Percentiles rank a stretch among this genome's conserved stretches.
These are phyloP conservation scores for Rhizopus sp. DNA, from an alignment of 371 early-diverging fungal genomes.

Conservation along the genomic window DNA sequence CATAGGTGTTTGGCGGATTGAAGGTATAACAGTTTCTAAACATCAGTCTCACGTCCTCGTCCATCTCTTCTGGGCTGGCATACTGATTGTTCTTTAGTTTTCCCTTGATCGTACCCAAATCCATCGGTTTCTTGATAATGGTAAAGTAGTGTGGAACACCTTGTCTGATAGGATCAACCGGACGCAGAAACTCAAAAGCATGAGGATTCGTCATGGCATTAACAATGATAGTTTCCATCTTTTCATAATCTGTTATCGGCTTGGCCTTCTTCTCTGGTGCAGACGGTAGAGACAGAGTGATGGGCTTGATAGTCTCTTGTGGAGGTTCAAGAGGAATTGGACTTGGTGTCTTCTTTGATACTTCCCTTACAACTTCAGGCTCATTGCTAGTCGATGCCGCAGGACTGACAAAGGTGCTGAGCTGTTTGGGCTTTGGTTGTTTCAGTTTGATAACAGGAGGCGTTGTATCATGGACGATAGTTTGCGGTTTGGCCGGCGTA, in stretches of 20 bases:
- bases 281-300: constrained; percentile 15
- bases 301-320: constrained; percentile 8
- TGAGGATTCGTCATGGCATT: constrained; percentile 38
- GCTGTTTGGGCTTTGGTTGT: constrained; percentile 13
- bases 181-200: constrained; percentile 46
- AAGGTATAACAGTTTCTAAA: constrained; percentile 66
- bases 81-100: constrained; percentile 59
- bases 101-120: constrained; percentile 87
- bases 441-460: constrained; percentile 10
- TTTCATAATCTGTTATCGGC: constrained; percentile 31
- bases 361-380: not conserved
- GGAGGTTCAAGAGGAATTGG: not conserved
- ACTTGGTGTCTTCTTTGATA: constrained; percentile 6
- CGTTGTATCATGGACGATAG: constrained; percentile 1
- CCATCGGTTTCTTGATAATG: constrained; percentile 96
- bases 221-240: constrained; percentile 27
- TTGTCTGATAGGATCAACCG: constrained; percentile 52
- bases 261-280: constrained; percentile 3
- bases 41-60: constrained; percentile 51
- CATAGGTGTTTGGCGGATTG: constrained; percentile 78
- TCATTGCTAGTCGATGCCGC: not conserved
- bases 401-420: constrained; percentile 5
- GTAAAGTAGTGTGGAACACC: constrained; percentile 70
- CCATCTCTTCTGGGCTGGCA: constrained; percentile 41
- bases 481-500: constrained; percentile 12